These are phyloP conservation scores for Lecanicillium sp. DNA, from an alignment of 2,329 filamentous ascomycete genomes.

Conservation along the genomic window DNA sequence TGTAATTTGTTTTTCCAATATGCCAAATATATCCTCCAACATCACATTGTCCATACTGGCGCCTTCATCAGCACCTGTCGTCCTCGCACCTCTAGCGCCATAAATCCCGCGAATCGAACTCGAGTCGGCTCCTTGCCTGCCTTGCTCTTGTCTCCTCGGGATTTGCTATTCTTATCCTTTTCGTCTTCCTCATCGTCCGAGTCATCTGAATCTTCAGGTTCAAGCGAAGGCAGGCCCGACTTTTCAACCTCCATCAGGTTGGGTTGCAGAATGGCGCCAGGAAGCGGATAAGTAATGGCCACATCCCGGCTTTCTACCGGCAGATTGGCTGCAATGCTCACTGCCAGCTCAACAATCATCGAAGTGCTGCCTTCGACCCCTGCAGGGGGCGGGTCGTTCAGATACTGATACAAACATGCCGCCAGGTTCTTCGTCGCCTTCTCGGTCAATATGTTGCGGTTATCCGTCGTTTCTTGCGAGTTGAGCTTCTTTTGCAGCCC, in stretches of 20 bases:
- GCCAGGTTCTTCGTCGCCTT: constrained; percentile 61
- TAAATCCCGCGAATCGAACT: constrained; percentile 68
- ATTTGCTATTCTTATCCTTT: constrained; percentile 33
- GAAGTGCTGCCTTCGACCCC: constrained; percentile 82
- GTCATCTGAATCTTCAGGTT: constrained; percentile 30
- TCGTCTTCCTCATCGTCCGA: constrained; percentile 34
- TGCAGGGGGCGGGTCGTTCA: constrained; percentile 67
- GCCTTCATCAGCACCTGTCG: constrained; percentile 69
- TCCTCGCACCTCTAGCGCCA: constrained; percentile 66
- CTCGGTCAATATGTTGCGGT: constrained; percentile 61
- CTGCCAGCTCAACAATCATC: constrained; percentile 87
- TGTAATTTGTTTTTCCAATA: constrained; percentile 1
- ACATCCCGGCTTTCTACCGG: constrained; percentile 90
- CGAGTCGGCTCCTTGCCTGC: constrained; percentile 41
- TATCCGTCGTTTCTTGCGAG: constrained; percentile 54
- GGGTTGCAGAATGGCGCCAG: constrained; percentile 60
- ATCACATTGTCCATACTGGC: constrained; percentile 56
- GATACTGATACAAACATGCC: constrained; percentile 60
- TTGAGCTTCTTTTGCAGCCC: constrained; percentile 68
- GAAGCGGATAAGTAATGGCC: constrained; percentile 74
- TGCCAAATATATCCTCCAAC: constrained; percentile 6
- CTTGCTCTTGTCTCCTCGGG: constrained; percentile 26
- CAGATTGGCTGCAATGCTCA: constrained; percentile 77
- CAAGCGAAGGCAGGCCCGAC: constrained; percentile 53
- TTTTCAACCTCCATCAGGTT: constrained; percentile 86